Conservation (phyloP, 345 rosid species). For the Populus nigra region DNA sequence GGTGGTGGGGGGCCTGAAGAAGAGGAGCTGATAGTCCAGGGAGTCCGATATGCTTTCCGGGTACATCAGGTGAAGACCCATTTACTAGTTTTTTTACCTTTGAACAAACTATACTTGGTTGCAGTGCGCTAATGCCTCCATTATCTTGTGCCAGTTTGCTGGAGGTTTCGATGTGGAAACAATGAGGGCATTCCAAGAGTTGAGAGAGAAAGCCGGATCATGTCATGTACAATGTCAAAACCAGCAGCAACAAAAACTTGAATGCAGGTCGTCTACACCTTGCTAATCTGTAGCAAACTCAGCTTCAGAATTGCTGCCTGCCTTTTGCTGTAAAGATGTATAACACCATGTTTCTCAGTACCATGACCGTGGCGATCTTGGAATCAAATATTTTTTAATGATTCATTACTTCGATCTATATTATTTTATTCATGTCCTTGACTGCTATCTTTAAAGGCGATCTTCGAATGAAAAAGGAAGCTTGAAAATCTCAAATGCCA, state of each 20-base stretch:
- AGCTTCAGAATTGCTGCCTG: conserved; percentile 19
- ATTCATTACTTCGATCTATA: not conserved
- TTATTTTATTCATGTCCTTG: not conserved
- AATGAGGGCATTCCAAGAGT: conserved; percentile 91
- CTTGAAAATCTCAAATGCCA: not conserved
- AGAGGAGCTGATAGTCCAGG: conserved; percentile 91
- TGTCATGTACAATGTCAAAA: conserved; percentile 71
- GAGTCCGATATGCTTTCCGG: conserved; percentile 92
- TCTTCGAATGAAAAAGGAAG: too few relatives aligned
- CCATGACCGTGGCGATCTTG: conserved; percentile 4
- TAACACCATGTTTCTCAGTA: conserved; percentile 9
- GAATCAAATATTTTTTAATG: conserved; percentile 6
- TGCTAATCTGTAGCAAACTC: conserved; percentile 58
- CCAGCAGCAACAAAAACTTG: conserved; percentile 61
- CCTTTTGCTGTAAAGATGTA: conserved; percentile 18
- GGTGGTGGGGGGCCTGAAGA: conserved; percentile 73
- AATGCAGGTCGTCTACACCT: conserved; percentile 59
- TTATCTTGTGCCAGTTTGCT: conserved; percentile 54
- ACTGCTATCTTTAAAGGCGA: too few relatives aligned
- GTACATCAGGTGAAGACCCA: conserved; percentile 75
- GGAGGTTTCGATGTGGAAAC: conserved; percentile 96
- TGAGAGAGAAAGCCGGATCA: conserved; percentile 84
- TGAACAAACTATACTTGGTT: not conserved
- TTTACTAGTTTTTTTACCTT: too few relatives aligned
- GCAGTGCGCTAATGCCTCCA: not conserved